Evolutionary conservation across 1,139 yeast species (phyloP), one percentile per base, ranked within the genome.

Genomic region (Yamadazyma dendronema): DNA sequence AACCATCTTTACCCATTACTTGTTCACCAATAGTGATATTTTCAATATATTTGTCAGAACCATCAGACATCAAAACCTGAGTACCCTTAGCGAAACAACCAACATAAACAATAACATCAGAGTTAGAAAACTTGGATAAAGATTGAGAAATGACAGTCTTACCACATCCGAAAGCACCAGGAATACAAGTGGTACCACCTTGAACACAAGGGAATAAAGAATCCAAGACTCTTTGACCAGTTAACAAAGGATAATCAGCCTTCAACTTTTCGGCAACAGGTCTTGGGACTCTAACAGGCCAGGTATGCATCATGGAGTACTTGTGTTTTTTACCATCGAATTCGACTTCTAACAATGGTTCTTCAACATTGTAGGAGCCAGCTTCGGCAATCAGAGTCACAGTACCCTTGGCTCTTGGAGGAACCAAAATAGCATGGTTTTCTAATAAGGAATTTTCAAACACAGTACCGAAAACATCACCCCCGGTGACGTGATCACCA

Each of bases 141-240:
- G 97, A 88, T 72, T 92, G 98, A 24, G 99, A 92, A 62, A 92
- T 92, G 56, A 92, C 99, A 10, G 99, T 92, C 67, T 92, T 92
- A 67, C 99, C 99, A 72, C 97, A 92, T 46, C 99, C 99, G 57
- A 92, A 92, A 46, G 99, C 99, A 67, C 99, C 99, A 34, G 99
- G 99, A 62, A 92, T 92, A 83, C 98, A 94, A 30, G 99, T 92
- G 36, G 99, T 92, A 74, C 99, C 99, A 72, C 99, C 98, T 74
- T 94, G 98, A 53, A 94, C 99, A 79, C 95, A 87, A 37, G 99
- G 98, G 79, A 92, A 94, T 50, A 92, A 78, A 27, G 98, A 84
- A 65, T 92, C 99, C 65, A 92, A 77, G 39, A 92, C 99, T 77
- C 98, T 87, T 74, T 92, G 99, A 55, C 99, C 99, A 24, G 99